phyloP scores from a whole-genome alignment of 225 moss, liverwort and hornwort genomes.

The Thuidium tamariscinum region DNA sequence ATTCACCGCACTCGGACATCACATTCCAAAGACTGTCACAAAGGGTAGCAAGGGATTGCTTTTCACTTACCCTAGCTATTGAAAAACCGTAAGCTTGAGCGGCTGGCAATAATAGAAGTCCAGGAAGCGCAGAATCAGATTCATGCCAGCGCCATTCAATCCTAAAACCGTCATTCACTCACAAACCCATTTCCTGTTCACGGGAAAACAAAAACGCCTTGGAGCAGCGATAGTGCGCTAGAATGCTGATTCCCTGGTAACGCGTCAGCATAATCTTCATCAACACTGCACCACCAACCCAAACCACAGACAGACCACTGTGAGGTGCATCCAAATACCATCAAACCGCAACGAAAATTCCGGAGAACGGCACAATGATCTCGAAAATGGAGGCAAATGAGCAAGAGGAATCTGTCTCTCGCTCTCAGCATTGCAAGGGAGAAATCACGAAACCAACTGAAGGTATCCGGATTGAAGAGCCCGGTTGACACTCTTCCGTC shows the following conservation, averaged over 20 bases:
- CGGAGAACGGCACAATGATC: not conserved
- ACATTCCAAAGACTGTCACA: not conserved
- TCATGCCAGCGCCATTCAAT: not conserved
- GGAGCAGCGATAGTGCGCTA: not conserved
- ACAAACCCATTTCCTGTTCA: not conserved
- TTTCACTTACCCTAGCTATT: not conserved
- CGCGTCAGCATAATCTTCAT: not conserved
- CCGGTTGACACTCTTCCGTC: not conserved
- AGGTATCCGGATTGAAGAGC: not conserved
- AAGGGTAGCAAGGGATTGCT: not conserved
- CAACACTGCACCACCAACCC: not conserved
- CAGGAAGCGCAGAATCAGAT: not conserved
- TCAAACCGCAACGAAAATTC: not conserved
- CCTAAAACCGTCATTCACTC: not conserved
- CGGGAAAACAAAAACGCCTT: not conserved
- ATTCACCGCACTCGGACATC: not conserved
- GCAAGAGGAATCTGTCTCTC: not conserved
- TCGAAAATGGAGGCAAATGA: not conserved
- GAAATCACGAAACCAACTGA: not conserved
- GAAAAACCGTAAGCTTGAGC: not conserved
- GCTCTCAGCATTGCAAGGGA: not conserved
- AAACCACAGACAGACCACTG: not conserved
- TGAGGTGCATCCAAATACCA: not conserved
- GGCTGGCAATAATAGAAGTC: not conserved
- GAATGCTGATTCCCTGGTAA: not conserved